Conservation (phyloP, 805 yeast genomes). For the Zygoascus bituminiphila region DNA sequence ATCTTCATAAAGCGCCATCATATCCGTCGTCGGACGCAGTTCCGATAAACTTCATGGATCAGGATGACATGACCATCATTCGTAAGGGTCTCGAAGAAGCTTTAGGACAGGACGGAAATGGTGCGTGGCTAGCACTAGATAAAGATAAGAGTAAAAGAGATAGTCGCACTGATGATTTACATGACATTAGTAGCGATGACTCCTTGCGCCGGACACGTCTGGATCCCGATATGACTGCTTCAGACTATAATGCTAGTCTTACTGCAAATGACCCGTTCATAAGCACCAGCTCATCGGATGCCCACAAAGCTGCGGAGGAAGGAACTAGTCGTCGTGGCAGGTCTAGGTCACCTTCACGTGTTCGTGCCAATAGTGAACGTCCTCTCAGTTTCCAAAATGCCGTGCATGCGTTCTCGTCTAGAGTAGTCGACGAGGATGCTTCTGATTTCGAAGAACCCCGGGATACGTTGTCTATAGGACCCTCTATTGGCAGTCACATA, state of each 20-base stretch:
- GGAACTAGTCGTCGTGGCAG: neutral
- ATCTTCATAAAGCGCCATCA: neutral
- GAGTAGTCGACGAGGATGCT: neutral
- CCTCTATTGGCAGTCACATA: neutral
- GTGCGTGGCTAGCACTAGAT: slow-evolving; percentile 16
- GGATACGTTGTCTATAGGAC: neutral
- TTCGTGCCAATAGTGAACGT: neutral
- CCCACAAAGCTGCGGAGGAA: neutral
- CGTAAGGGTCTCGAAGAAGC: slow-evolving; percentile 17
- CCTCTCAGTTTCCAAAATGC: slow-evolving; percentile 1
- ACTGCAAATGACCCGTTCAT: neutral
- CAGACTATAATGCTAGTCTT: neutral
- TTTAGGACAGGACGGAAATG: slow-evolving; percentile 17
- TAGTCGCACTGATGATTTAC: neutral
- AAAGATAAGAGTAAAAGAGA: neutral
- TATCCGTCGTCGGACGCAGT: neutral
- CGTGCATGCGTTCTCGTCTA: neutral
- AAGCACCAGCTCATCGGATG: neutral
- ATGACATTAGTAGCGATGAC: neutral
- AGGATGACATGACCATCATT: slow-evolving; percentile 3
- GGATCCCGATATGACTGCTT: slow-evolving; percentile 1
- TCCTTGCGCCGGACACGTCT: neutral
- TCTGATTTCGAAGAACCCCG: neutral
- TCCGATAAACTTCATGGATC: neutral
- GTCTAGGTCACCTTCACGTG: neutral